Evolutionary conservation across 208 protist species (phyloP), one percentile per base, ranked within the genome.

Genomic region (Leishmania braziliensis): DNA sequence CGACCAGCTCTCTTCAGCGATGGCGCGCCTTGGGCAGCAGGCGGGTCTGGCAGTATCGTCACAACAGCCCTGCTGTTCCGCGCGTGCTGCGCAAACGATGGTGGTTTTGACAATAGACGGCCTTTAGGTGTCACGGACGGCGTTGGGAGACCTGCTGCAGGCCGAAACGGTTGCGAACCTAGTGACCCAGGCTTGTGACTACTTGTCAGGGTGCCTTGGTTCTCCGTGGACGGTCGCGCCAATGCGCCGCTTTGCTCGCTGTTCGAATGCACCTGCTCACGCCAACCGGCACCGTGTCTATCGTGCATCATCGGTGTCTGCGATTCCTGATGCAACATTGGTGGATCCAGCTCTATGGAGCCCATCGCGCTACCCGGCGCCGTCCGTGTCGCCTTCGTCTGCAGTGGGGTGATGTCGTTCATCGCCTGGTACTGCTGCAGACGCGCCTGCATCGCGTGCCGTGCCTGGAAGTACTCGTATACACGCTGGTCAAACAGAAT

Each of bases 401-500:
- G 48, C 70, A 1, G 5, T 18, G 48, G 26, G 36, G 2, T 48
- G 0, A 3, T 36, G 39, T 16, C 66, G 8, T 16, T 46, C 6
- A 18, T 18, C 36, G 50, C 39, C 39, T 68, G 77, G 76, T 75
- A 83, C 33, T 78, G 53, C 73, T 79, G 66, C 82, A 89, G 78
- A 6, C 80, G 78, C 43, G 53, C 48, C 60, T 82, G 82, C 29
- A 91, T 72, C 1, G 83, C 76, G 65, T 92, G 83, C 20, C 92
- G 86, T 0, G 80, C 60, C 39, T 93, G 76, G 23, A 97, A 87
- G 43, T 90, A 87, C 54, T 95, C 87, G 84, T 97, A 97, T 26
- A 95, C 90, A 33, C 90, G 88, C 29, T 85, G 82, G 54, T 97
- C 91, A 79, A 93, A 92, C 58, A 97, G 54, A 14, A 96, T 84